Evolutionary conservation across 225 moss, liverwort and hornwort species (phyloP).

Genomic region (Neckera pumila): DNA sequence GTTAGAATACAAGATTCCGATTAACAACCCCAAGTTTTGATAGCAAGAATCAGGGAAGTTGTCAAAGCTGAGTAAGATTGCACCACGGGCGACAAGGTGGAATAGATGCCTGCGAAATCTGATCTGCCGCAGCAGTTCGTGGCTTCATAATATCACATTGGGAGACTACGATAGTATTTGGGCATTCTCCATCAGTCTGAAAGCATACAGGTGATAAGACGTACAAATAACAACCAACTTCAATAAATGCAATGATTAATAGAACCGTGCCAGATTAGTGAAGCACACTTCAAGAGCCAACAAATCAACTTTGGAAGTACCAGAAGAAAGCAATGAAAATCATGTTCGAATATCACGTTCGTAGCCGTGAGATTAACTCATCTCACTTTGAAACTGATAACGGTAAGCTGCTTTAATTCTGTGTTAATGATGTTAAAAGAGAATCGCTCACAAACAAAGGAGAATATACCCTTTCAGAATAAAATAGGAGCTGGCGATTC

Average conservation of each 20-base stretch:
- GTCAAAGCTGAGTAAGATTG: background rate
- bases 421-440: background rate
- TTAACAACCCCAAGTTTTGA: background rate
- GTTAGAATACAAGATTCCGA: background rate
- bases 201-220: background rate
- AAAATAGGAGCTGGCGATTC: slow-evolving; percentile 67
- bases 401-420: background rate
- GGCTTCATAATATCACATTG: slow-evolving; percentile 93
- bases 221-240: background rate
- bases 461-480: slow-evolving; percentile 70
- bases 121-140: slow-evolving; percentile 71
- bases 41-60: background rate
- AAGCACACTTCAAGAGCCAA: background rate
- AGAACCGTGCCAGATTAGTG: background rate
- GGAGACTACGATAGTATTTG: slow-evolving; percentile 81
- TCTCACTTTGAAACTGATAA: background rate
- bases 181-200: slow-evolving; percentile 93
- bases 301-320: background rate
- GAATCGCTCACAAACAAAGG: background rate
- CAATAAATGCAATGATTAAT: background rate
- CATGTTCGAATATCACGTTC: background rate
- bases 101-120: slow-evolving; percentile 70
- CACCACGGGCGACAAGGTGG: background rate
- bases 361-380: background rate
- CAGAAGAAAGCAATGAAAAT: background rate